These are phyloP conservation scores for Penicillium egyptiacum DNA, from an alignment of 495 filamentous ascomycete species.

Conservation along the genomic window DNA sequence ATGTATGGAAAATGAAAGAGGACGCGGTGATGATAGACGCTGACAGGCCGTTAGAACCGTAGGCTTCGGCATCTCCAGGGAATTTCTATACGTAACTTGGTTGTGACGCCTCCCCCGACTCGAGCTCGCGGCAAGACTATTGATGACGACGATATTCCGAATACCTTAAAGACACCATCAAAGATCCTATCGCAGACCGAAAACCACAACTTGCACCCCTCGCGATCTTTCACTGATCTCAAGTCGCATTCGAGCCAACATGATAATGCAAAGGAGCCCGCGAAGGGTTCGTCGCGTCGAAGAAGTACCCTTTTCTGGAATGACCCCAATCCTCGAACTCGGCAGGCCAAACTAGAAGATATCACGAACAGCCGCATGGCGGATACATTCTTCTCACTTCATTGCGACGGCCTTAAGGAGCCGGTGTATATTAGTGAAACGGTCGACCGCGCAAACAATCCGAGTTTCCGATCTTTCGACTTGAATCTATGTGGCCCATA, in stretches of 20 bases:
- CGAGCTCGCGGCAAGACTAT: slow-evolving; percentile 69
- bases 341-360: slow-evolving; percentile 77
- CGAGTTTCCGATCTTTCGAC: slow-evolving; percentile 85
- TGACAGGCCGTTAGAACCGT: slow-evolving; percentile 60
- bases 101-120: slow-evolving; percentile 50
- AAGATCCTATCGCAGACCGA: slow-evolving; percentile 66
- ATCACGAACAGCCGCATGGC: slow-evolving; percentile 69
- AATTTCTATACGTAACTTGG: slow-evolving; percentile 83
- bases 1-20: slow-evolving; percentile 16
- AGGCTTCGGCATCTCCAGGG: slow-evolving; percentile 86
- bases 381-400: slow-evolving; percentile 88
- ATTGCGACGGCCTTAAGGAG: slow-evolving; percentile 61
- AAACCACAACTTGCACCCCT: slow-evolving; percentile 59
- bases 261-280: slow-evolving; percentile 21
- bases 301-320: slow-evolving; percentile 69
- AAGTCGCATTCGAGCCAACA: slow-evolving; percentile 35
- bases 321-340: slow-evolving; percentile 60
- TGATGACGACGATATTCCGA: slow-evolving; percentile 78
- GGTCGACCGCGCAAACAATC: slow-evolving; percentile 78
- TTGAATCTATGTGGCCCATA: slow-evolving; percentile 64
- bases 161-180: slow-evolving; percentile 63
- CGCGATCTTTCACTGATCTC: slow-evolving; percentile 72
- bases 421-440: slow-evolving; percentile 92
- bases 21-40: slow-evolving; percentile 9
- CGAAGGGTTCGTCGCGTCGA: slow-evolving; percentile 50